These are phyloP conservation scores for Erysiphe pulchra DNA, from an alignment of 2,329 filamentous ascomycete species.

Conservation along the genomic window DNA sequence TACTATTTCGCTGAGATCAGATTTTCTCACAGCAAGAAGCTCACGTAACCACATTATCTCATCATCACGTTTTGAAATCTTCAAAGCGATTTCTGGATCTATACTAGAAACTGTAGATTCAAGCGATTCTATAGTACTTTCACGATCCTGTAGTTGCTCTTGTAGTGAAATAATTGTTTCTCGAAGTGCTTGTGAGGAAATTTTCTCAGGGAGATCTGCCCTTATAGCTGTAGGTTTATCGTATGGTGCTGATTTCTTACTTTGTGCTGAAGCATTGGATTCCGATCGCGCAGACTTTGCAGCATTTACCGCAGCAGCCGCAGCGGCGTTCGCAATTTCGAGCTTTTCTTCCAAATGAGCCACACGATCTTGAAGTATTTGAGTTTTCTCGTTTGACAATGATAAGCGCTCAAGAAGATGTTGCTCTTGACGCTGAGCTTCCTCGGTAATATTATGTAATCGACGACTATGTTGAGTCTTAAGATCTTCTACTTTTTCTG, in stretches of 20 bases:
- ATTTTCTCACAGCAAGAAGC: slow-evolving; percentile 66
- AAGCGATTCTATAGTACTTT: slow-evolving; percentile 68
- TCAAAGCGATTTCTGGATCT: slow-evolving; percentile 53
- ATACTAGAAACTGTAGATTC: slow-evolving; percentile 42
- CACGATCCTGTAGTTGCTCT: slow-evolving; percentile 86
- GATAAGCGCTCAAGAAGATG: slow-evolving; percentile 60
- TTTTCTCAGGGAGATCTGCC: slow-evolving; percentile 46
- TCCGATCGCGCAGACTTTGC: slow-evolving; percentile 12
- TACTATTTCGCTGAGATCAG: slow-evolving; percentile 84
- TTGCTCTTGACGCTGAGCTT: slow-evolving; percentile 55
- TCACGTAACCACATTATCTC: slow-evolving; percentile 92
- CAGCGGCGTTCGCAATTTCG: slow-evolving; percentile 62
- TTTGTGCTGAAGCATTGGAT: slow-evolving; percentile 2
- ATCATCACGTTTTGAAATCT: slow-evolving; percentile 75
- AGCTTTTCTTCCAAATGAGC: slow-evolving; percentile 72
- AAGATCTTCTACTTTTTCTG: slow-evolving; percentile 47
- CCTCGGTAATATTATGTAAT: slow-evolving; percentile 49
- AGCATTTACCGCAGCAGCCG: slow-evolving; percentile 22
- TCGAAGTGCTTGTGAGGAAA: slow-evolving; percentile 79
- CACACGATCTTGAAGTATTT: slow-evolving; percentile 68
- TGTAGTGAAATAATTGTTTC: slow-evolving; percentile 93
- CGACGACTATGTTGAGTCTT: slow-evolving; percentile 50
- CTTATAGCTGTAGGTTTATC: slow-evolving; percentile 16
- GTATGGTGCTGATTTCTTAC: slow-evolving; percentile 1
- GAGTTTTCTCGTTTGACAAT: slow-evolving; percentile 59